Percentiles rank a stretch among this genome's conserved stretches.
These are phyloP conservation scores for Suillus alpinus DNA, from an alignment of 768 basidiomycete species.

Conservation along the genomic window DNA sequence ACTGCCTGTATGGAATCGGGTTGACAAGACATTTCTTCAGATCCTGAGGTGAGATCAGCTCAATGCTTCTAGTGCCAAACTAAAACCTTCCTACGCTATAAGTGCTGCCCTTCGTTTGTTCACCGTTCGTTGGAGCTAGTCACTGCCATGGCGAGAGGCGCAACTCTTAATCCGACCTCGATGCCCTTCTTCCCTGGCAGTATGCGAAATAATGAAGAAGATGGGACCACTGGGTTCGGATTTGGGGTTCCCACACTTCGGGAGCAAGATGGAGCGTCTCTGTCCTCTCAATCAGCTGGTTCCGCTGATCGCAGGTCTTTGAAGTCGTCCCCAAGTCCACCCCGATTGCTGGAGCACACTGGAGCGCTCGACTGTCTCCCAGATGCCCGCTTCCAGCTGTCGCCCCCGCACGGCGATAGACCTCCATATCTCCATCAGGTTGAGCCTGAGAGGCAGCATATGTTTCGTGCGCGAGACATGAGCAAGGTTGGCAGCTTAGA, in stretches of 20 bases:
- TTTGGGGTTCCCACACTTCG: slow-evolving; percentile 47
- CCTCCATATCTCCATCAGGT: slow-evolving; percentile 47
- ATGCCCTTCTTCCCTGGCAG: slow-evolving; percentile 80
- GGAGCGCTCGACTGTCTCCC: slow-evolving; percentile 18
- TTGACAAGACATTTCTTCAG: slow-evolving; percentile 12
- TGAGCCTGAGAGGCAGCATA: slow-evolving; percentile 44
- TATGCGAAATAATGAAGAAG: slow-evolving; percentile 56
- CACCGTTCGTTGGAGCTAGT: slow-evolving; percentile 10
- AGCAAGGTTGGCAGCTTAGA: slow-evolving; percentile 51
- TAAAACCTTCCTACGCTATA: background rate
- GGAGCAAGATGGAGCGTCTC: slow-evolving; percentile 43
- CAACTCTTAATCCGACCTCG: slow-evolving; percentile 76
- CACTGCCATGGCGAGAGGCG: slow-evolving; percentile 68
- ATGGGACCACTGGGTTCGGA: slow-evolving; percentile 41
- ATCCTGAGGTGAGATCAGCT: slow-evolving; percentile 22
- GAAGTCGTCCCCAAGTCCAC: slow-evolving; percentile 68
- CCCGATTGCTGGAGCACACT: slow-evolving; percentile 30
- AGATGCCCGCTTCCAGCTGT: slow-evolving; percentile 33
- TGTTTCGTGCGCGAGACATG: slow-evolving; percentile 44
- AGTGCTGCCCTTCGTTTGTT: slow-evolving; percentile 26
- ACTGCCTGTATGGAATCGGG: slow-evolving; percentile 28
- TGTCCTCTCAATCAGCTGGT: slow-evolving; percentile 57
- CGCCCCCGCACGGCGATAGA: slow-evolving; percentile 37
- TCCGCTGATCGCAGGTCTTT: slow-evolving; percentile 66
- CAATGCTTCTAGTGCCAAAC: background rate